Base-by-base conservation (phyloP, 2,329 filamentous ascomycete genomes). In the Colletotrichum sp. region DNA sequence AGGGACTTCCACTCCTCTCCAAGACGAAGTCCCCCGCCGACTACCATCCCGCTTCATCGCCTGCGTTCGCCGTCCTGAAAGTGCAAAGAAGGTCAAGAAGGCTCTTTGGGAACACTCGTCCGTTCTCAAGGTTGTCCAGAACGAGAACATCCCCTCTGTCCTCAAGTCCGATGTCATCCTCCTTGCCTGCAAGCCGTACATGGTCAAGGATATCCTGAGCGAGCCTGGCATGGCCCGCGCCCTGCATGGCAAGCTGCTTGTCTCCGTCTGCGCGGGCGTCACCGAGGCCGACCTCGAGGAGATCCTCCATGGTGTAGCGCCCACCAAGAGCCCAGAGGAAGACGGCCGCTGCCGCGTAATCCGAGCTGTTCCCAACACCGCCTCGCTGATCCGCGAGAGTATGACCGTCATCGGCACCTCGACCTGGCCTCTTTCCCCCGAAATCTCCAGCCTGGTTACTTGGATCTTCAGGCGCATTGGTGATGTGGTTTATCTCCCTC, bases 301-400 rank as follows among this genome's bases (percentile, higher is more conserved):
- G 19, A 89, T 91, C 36, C 84, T 96, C 15, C 92, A 94, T 80
- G 89, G 89, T 30, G 85, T 87, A 12, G 85, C 89, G 25, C 87
- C 88, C 48, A 84, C 85, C n/a, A 84, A 88, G 77, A 85, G 86
- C 78, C 83, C 86, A 19, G 85, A 86, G 7, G 82, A 85, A 71
- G 87, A 87, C 71, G 87, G 88, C 32, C 85, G 87, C 52, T 94
- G 91, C 84, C 88, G 90, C 57, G 89, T 97, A 60, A 93, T 98
- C 6, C 90, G 95, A 36, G 95, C 94, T 71, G 95, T 98, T 91
- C 95, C 95, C 79, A 98, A 98, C 86, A 96, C 94, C 0, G 95
- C 95, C 13, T 93, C 93, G 30, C 89, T 94, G 65, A 93, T 98
- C 74, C 87, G 94, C 63, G 93, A 98, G 84, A 93, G 91, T 79